Evolutionary conservation across 202 grass and related monocot species (phyloP), one percentile per base, ranked within the genome.

Genomic region (Tripidium arundinaceum): DNA sequence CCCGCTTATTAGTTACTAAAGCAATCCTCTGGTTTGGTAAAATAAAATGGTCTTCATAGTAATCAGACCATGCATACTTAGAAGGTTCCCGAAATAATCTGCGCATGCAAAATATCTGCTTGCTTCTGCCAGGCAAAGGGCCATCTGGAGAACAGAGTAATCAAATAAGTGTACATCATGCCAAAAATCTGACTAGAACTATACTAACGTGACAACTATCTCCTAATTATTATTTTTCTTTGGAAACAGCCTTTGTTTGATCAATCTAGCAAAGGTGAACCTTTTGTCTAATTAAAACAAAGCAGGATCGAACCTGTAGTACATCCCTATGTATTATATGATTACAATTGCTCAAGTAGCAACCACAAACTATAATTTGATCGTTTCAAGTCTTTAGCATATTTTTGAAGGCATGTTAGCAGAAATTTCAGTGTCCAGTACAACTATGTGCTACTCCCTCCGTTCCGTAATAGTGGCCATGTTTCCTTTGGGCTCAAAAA

Each of bases 11-110:
- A 77, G 95, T 95, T 75, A 91, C 76, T 62, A 98, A 84, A 80
- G 91, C 86, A 72, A 95, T 80, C 86, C 90, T 94, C 74, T 98
- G 88, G 63, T 84, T 87, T 70, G 79, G 79, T 76, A 93, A 83
- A 84, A 94, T 68, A 81, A 87, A 94, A 91, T 98, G 87, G 57
- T 89, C 86, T 87, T 93, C 95, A 41, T 98, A 98, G 76, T 93
- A 98, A 88, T 98, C 95, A 60, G 95, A 94, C 95, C 95, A 98
- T 88, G 95, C 95, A 80, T 93, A 98, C 80, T 98, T 98, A 13
- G 95, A 94, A 82, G 95, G 95, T 89, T 98, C 95, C 71, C 86
- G 91, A 85, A 98, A 98, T 80, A 98, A 86, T 98, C 95, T 33
- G 95, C 86, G 84, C 95, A 94, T 66, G 89, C 95, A 83, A 98